Evolutionary conservation across 2,329 filamentous ascomycete species (phyloP), one percentile per base, ranked within the genome.

Genomic region (Cladosporium sp.): DNA sequence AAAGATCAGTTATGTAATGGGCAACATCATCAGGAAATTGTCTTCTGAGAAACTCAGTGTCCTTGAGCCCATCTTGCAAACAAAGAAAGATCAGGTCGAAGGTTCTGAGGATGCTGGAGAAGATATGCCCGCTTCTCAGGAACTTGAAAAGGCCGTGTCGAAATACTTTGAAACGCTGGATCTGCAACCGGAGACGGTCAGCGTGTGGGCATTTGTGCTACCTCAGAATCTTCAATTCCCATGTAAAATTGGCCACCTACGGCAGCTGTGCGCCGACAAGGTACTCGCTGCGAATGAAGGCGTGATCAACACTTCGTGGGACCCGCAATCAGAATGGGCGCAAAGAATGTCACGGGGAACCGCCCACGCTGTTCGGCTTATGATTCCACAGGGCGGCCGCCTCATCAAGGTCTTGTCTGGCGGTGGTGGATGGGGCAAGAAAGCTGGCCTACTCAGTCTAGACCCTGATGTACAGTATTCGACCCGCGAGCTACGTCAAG

Each of bases 351-450:
- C 37, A 10, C 32, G 17, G 12, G 9, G 19, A 1, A 15, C n/a
- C 3, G 28, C 32, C 12, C 9, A 24, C 2, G 28, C 17, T 12
- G 15, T 45, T 10, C 39, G 44, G n/a, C 28, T 7, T 35, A 3
- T 58, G 20, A 25, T 60, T 19, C 24, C 48, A 25, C 20, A 61
- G 53, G 73, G 75, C 24, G 74, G 70, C 19, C 72, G 73, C 45
- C 66, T 82, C n/a, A 73, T 76, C 63, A 74, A 73, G 54, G 72
- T 77, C 80, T 83, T 92, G 61, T 91, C 89, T 66, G 90, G 90
- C 4, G 90, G 90, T 45, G 90, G 90, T 40, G 90, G 90, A 19
- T 95, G 90, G 90, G 90, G 90, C 15, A 78, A 82, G 57, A 94
- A 93, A 70, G 85, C 88, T 65, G 90, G 90, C 0, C 75, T 95